Evolutionary conservation across 163 green algal genomes (phyloP).

Genomic region (Coccomyxa subellipsoidea): DNA sequence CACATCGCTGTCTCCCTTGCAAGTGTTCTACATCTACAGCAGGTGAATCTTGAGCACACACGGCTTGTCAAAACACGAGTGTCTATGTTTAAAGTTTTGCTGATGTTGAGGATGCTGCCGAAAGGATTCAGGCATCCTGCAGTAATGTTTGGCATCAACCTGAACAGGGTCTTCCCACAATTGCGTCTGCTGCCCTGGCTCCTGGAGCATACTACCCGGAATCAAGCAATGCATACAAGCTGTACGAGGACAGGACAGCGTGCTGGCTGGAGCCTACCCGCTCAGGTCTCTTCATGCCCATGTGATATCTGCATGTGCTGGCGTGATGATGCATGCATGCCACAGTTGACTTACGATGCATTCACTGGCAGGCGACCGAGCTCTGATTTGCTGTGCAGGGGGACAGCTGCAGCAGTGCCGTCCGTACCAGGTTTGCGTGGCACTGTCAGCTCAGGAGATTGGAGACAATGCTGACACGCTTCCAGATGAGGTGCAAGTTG

Average conservation of each 20-base stretch:
- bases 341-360: no score
- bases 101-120: no score
- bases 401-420: not conserved
- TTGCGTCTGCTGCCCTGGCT: not conserved
- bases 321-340: no score
- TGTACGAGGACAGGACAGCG: not conserved
- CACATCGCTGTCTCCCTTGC: constrained; percentile 11
- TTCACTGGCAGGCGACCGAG: no score
- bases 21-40: not conserved
- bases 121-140: not conserved
- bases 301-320: no score
- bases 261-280: not conserved
- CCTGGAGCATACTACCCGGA: not conserved
- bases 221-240: not conserved
- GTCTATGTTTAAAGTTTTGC: no score
- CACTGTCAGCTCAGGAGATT: not conserved
- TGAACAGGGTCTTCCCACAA: not conserved
- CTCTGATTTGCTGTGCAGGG: not conserved
- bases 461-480: not conserved
- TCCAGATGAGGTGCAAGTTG: not conserved
- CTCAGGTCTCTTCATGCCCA: not conserved
- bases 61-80: no score
- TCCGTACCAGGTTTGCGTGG: not conserved
- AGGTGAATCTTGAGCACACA: not conserved
- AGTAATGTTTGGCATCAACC: not conserved